phyloP scores from a whole-genome alignment of 2,329 filamentous ascomycete species.

The Pezicula neosporulosa region DNA sequence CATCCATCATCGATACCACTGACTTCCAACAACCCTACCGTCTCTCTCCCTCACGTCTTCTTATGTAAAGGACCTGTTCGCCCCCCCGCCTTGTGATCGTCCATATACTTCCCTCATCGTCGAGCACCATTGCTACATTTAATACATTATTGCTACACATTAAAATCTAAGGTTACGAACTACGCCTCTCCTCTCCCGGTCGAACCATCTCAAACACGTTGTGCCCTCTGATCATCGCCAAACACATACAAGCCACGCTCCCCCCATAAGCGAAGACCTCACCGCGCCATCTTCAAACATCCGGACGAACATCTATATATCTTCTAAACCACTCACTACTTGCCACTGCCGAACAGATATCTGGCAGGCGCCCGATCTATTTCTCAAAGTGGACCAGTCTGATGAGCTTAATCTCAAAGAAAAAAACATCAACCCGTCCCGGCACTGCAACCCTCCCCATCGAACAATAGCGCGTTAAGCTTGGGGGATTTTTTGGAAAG shows the following conservation, averaged over 20 bases:
- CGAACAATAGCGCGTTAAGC: constrained; percentile 6
- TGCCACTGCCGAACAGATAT: constrained; percentile 16
- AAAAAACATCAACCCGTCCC: not conserved
- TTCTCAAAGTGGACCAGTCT: constrained; percentile 15
- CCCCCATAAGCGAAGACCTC: not conserved
- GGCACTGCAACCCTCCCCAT: constrained; percentile 9
- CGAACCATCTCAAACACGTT: constrained; percentile 7
- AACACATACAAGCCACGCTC: constrained; percentile 7
- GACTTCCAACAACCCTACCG: constrained; percentile 1
- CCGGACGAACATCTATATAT: constrained; percentile 1
- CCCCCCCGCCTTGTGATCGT: constrained; percentile 17
- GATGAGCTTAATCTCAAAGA: constrained; percentile 22
- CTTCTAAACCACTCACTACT: constrained; percentile 4
- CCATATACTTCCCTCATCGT: constrained; percentile 19
- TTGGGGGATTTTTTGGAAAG: constrained; percentile 8
- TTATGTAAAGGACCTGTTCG: constrained; percentile 14
- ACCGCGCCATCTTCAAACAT: not conserved
- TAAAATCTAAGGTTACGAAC: not conserved
- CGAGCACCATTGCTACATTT: not conserved
- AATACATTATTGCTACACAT: not conserved
- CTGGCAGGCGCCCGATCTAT: constrained; percentile 15
- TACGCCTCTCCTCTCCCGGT: constrained; percentile 2
- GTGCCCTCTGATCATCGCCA: constrained; percentile 13
- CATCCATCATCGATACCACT: constrained; percentile 14
- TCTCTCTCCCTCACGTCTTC: constrained; percentile 9